phyloP scores from a whole-genome alignment of 2,329 filamentous ascomycete genomes.

The Cryphonectria radicalis region DNA sequence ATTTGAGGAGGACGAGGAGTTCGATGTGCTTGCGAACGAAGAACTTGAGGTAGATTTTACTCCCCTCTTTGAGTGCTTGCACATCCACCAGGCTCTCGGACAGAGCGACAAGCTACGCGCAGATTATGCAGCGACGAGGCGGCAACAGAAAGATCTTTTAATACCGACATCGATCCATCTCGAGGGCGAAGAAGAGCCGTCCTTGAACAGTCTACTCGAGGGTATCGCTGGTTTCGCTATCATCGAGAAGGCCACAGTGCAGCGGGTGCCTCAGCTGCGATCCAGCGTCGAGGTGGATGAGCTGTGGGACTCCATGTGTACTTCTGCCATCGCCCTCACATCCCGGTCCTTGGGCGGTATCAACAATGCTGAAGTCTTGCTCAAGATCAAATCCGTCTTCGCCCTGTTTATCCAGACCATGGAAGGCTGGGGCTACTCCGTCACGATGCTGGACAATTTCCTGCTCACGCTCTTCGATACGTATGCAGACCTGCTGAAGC shows the following conservation, averaged over 20 bases:
- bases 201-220: conserved; percentile 88
- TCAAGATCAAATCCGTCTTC: conserved; percentile 94
- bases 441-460: conserved; percentile 79
- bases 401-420: conserved; percentile 97
- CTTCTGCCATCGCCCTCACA: conserved; percentile 80
- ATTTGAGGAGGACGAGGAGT: conserved; percentile 93
- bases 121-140: conserved; percentile 89
- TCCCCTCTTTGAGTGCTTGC: conserved; percentile 90
- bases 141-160: conserved; percentile 89
- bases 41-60: conserved; percentile 94
- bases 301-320: conserved; percentile 97
- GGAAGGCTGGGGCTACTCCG: conserved; percentile 94
- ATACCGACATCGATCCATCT: conserved; percentile 78
- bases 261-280: conserved; percentile 80
- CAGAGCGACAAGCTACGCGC: conserved; percentile 88
- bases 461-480: conserved; percentile 90
- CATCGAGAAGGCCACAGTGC: conserved; percentile 92
- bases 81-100: conserved; percentile 93
- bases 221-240: conserved; percentile 96
- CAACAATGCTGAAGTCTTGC: conserved; percentile 83
- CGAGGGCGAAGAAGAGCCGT: conserved; percentile 79
- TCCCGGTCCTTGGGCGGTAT: conserved; percentile 77
- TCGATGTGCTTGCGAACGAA: conserved; percentile 93
- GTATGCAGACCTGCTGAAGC: conserved; percentile 89
- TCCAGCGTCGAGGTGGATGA: conserved; percentile 92